These are phyloP conservation scores for Didymellaceae sp. DNA, from an alignment of 2,329 filamentous ascomycete genomes.

Conservation along the genomic window DNA sequence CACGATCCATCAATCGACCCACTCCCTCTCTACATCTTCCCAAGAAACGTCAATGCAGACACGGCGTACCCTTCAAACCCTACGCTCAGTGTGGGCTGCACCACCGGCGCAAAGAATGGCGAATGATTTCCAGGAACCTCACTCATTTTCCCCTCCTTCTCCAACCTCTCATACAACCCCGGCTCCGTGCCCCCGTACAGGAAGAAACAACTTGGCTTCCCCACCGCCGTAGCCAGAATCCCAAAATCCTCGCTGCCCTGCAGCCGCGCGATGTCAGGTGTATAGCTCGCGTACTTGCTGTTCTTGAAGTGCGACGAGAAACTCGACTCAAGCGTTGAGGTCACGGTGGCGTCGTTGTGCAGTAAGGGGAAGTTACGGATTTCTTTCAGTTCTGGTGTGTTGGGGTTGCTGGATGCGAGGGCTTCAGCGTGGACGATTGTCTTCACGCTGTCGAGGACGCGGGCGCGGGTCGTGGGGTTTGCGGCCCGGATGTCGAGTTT, in stretches of 20 bases:
- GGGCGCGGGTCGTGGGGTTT: constrained; percentile 53
- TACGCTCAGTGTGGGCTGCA: constrained; percentile 63
- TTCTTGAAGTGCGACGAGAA: constrained; percentile 57
- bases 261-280: constrained; percentile 51
- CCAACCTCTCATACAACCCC: constrained; percentile 58
- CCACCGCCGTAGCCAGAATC: constrained; percentile 59
- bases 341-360: constrained; percentile 58
- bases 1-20: background rate
- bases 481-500: constrained; percentile 62
- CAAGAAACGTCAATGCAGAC: constrained; percentile 58
- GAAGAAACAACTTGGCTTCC: constrained; percentile 62
- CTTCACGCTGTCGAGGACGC: constrained; percentile 56
- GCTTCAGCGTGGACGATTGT: constrained; percentile 65
- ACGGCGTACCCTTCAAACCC: constrained; percentile 60
- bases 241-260: constrained; percentile 65
- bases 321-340: constrained; percentile 49
- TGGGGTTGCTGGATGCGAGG: constrained; percentile 54
- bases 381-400: constrained; percentile 53
- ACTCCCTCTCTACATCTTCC: constrained; percentile 14
- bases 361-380: constrained; percentile 56
- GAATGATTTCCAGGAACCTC: constrained; percentile 67
- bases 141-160: constrained; percentile 54
- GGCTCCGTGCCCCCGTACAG: constrained; percentile 62
- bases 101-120: constrained; percentile 63
- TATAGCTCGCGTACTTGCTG: constrained; percentile 35